A percentile compares a stretch with the other conserved stretches of the same genome.
Conservation (phyloP, 768 basidiomycete genomes). For the Austroboletus festivus region DNA sequence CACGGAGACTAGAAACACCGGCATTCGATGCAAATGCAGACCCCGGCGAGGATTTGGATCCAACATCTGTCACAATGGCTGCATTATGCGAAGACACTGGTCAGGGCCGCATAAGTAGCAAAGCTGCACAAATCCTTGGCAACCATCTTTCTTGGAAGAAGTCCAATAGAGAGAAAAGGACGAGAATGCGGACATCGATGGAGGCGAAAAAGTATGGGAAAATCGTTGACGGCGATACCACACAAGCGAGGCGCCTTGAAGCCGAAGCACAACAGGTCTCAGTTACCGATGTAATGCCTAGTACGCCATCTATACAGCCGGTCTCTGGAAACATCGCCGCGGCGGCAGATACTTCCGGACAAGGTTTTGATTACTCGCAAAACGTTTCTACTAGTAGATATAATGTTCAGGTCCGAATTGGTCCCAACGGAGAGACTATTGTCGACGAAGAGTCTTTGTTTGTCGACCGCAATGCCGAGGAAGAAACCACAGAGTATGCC, state of each 20-base stretch:
- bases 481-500: slow-evolving; percentile 67
- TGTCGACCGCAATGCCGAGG: slow-evolving; percentile 68
- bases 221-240: slow-evolving; percentile 45
- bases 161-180: slow-evolving; percentile 63
- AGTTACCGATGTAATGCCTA: slow-evolving; percentile 3
- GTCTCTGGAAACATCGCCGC: slow-evolving; percentile 12
- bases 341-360: slow-evolving; percentile 44
- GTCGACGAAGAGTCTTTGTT: slow-evolving; percentile 83
- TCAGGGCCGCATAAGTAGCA: slow-evolving; percentile 75
- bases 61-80: slow-evolving; percentile 83
- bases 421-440: slow-evolving; percentile 82
- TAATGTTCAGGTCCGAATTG: slow-evolving; percentile 84
- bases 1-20: slow-evolving; percentile 48
- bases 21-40: slow-evolving; percentile 56
- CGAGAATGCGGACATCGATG: slow-evolving; percentile 57
- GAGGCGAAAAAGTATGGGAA: slow-evolving; percentile 76
- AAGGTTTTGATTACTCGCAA: slow-evolving; percentile 70
- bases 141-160: slow-evolving; percentile 74
- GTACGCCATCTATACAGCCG: slow-evolving; percentile 15
- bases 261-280: slow-evolving; percentile 8
- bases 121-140: slow-evolving; percentile 65
- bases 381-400: slow-evolving; percentile 64
- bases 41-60: slow-evolving; percentile 76
- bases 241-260: slow-evolving; percentile 10
- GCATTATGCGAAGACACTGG: slow-evolving; percentile 74